A percentile compares a stretch with the other conserved stretches of the same genome.
Conservation (phyloP, 345 rosid genomes). For the Salix udensis region DNA sequence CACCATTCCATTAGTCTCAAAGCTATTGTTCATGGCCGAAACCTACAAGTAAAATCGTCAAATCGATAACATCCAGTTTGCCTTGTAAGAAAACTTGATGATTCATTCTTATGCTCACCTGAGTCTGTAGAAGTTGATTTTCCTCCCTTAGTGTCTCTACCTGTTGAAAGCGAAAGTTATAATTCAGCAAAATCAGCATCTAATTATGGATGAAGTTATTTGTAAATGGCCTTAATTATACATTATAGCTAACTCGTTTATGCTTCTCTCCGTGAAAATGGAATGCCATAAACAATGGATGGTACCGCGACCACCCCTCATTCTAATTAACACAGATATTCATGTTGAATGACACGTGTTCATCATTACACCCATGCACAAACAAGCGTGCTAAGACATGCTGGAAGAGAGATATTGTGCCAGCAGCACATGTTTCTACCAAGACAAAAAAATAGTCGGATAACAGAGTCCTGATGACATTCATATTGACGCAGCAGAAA, state of each 20-base stretch:
- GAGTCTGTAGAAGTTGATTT: not conserved
- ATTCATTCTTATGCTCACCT: not conserved
- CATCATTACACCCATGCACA: not conserved
- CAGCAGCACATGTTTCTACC: too few relatives aligned
- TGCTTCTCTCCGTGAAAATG: not conserved
- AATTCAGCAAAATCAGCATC: not conserved
- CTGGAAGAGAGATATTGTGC: not conserved
- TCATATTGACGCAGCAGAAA: too few relatives aligned
- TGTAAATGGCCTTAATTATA: not conserved
- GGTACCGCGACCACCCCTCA: not conserved
- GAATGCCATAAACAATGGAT: not conserved
- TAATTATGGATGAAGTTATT: not conserved
- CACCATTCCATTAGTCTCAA: too few relatives aligned
- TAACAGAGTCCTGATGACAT: not conserved
- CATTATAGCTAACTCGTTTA: too few relatives aligned
- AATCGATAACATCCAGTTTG: too few relatives aligned
- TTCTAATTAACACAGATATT: not conserved
- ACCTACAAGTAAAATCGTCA: too few relatives aligned
- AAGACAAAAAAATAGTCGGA: not conserved
- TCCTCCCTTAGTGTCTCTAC: not conserved
- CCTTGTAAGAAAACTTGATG: not conserved
- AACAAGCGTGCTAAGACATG: not conserved
- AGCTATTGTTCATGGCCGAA: too few relatives aligned
- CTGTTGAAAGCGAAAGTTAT: not conserved
- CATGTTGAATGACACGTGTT: not conserved